Evolutionary conservation across 73 alveolate genomes (phyloP).

Genomic region (Tetrahymena malaccensis): DNA sequence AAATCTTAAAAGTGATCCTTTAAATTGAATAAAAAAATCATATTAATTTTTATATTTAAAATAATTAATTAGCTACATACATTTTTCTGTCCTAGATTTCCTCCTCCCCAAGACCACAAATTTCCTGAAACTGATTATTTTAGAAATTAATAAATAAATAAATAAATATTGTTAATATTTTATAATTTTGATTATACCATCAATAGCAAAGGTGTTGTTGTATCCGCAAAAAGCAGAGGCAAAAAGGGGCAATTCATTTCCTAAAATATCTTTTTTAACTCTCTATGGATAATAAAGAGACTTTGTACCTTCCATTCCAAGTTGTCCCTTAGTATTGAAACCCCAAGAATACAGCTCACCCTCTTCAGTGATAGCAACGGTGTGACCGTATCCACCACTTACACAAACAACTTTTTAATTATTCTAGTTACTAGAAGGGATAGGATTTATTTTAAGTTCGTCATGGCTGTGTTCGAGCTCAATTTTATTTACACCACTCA

Average conservation of each 20-base stretch:
- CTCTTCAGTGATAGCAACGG: conserved; percentile 86
- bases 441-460: not conserved
- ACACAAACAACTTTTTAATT: conserved; percentile 47
- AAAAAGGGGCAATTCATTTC: conserved; percentile 56
- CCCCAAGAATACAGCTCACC: conserved; percentile 93
- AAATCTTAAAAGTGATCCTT: conserved; percentile 38
- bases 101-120: conserved; percentile 95
- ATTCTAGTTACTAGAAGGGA: not conserved
- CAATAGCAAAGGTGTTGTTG: conserved; percentile 82
- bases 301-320: conserved; percentile 88
- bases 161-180: too few relatives aligned
- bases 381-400: conserved; percentile 96
- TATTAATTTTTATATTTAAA: too few relatives aligned
- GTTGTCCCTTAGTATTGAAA: conserved; percentile 90
- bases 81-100: conserved; percentile 84
- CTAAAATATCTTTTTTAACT: conserved; percentile 71
- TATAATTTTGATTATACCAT: too few relatives aligned
- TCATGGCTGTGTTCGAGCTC: not conserved
- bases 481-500: conserved; percentile 11
- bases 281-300: conserved; percentile 76
- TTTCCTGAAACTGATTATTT: conserved; percentile 50
- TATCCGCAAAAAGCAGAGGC: conserved; percentile 83
- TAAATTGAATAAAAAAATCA: not conserved
- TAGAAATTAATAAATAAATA: not conserved
- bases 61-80: too few relatives aligned